Evolutionary conservation across 805 yeast genomes (phyloP).

Genomic region (Teunomyces gatunensis): DNA sequence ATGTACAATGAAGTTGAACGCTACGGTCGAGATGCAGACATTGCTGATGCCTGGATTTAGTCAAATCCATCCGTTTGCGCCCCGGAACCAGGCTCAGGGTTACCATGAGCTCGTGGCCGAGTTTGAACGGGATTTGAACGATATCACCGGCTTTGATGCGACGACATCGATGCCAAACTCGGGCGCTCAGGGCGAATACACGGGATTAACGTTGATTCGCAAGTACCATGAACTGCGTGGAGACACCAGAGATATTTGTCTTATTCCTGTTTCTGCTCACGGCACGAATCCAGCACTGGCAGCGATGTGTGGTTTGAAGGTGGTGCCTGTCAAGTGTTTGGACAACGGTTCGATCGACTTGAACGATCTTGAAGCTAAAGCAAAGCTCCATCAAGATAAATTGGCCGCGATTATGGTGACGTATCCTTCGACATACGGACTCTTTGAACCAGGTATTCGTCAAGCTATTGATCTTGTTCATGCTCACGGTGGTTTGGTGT

Average conservation of each 20-base stretch:
- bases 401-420: slow-evolving; percentile 95
- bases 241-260: slow-evolving; percentile 77
- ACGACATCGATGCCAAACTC: slow-evolving; percentile 95
- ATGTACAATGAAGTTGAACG: slow-evolving; percentile 96
- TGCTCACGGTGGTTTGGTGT: slow-evolving; percentile 87
- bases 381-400: slow-evolving; percentile 60
- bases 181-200: slow-evolving; percentile 98
- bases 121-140: slow-evolving; percentile 80
- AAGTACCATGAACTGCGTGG: slow-evolving; percentile 72
- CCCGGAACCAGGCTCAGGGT: slow-evolving; percentile 84
- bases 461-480: slow-evolving; percentile 86
- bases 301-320: slow-evolving; percentile 93
- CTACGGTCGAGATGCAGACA: slow-evolving; percentile 93
- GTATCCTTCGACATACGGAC: slow-evolving; percentile 95
- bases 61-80: slow-evolving; percentile 89
- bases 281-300: slow-evolving; percentile 99
- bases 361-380: slow-evolving; percentile 69
- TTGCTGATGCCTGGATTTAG: slow-evolving; percentile 93
- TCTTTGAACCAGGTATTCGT: slow-evolving; percentile 88
- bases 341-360: slow-evolving; percentile 84
- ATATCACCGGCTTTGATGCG: slow-evolving; percentile 89
- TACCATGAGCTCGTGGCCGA: slow-evolving; percentile 72
- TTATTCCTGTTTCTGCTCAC: slow-evolving; percentile 96
- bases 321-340: slow-evolving; percentile 86
- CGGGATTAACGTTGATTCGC: slow-evolving; percentile 85